Percentiles rank a stretch among this genome's conserved stretches.
Conservation (phyloP, 1,139 yeast species). For the Zygoascus hellenicus region DNA sequence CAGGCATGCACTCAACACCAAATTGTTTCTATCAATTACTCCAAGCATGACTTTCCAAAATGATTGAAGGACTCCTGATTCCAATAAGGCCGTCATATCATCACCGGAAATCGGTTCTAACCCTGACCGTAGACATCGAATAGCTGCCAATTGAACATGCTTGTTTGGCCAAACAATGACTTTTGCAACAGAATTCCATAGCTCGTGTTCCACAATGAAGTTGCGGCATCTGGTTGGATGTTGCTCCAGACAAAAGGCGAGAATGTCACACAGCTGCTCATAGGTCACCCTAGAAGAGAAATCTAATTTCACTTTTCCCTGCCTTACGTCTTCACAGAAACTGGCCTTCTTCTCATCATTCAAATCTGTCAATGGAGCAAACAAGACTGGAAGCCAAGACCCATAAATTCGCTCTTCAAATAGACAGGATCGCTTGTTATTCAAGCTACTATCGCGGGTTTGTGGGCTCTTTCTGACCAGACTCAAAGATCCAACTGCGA, state of each 20-base stretch:
- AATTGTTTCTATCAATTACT: constrained; percentile 46
- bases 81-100: constrained; percentile 2
- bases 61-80: constrained; percentile 28
- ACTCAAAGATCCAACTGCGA: constrained; percentile 6
- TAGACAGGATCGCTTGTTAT: constrained; percentile 32
- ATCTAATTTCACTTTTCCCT: neutral
- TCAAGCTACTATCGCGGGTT: neutral
- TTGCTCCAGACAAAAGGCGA: constrained; percentile 58
- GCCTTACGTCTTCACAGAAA: neutral
- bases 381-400: constrained; percentile 21
- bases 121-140: constrained; percentile 27
- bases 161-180: constrained; percentile 38
- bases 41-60: constrained; percentile 44
- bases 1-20: constrained; percentile 71
- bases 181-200: constrained; percentile 49
- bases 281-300: constrained; percentile 31
- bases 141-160: constrained; percentile 57
- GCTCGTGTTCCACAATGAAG: constrained; percentile 53
- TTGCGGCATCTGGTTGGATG: constrained; percentile 53
- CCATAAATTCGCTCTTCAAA: constrained; percentile 22
- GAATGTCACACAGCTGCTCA: constrained; percentile 63
- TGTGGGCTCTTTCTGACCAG: constrained; percentile 5
- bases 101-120: constrained; percentile 45
- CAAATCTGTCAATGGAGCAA: constrained; percentile 16
- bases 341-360: neutral